Percentiles rank a stretch among this genome's conserved stretches.
Conservation (phyloP, 495 filamentous ascomycete species). For the Trichoderma orchidacearum region DNA sequence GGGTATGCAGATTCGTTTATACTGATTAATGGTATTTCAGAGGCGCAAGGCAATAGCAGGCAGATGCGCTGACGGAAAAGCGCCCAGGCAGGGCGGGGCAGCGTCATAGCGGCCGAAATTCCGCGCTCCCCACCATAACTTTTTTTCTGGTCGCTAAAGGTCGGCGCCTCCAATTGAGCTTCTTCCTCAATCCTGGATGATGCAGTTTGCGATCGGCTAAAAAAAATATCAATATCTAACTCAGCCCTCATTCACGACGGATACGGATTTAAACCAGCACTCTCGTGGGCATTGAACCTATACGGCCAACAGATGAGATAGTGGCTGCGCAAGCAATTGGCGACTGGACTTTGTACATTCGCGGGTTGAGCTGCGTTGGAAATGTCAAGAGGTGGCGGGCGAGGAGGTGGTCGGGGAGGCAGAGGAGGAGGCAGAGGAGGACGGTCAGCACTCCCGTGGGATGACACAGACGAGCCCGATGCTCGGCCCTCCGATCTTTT, state of each 20-base stretch:
- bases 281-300: too few relatives aligned
- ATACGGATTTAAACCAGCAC: too few relatives aligned
- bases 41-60: neutral
- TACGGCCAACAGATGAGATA: too few relatives aligned
- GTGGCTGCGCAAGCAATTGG: too few relatives aligned
- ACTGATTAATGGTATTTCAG: too few relatives aligned
- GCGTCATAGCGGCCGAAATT: neutral
- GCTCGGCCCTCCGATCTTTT: slow-evolving; percentile 27
- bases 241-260: too few relatives aligned
- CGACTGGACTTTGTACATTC: too few relatives aligned
- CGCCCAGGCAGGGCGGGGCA: neutral
- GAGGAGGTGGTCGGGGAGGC: slow-evolving; percentile 18
- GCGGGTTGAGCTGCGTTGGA: neutral
- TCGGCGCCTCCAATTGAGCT: neutral
- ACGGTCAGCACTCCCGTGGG: slow-evolving; percentile 18
- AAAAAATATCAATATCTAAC: too few relatives aligned
- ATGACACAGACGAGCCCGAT: slow-evolving; percentile 19
- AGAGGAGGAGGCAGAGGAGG: slow-evolving; percentile 17
- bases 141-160: slow-evolving; percentile 6
- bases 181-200: neutral
- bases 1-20: too few relatives aligned
- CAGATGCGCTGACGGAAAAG: neutral
- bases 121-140: slow-evolving; percentile 3
- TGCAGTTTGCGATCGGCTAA: too few relatives aligned
- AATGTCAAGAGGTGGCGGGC: neutral